phyloP scores from a whole-genome alignment of 345 rosid species.

The Mercurialis annua region DNA sequence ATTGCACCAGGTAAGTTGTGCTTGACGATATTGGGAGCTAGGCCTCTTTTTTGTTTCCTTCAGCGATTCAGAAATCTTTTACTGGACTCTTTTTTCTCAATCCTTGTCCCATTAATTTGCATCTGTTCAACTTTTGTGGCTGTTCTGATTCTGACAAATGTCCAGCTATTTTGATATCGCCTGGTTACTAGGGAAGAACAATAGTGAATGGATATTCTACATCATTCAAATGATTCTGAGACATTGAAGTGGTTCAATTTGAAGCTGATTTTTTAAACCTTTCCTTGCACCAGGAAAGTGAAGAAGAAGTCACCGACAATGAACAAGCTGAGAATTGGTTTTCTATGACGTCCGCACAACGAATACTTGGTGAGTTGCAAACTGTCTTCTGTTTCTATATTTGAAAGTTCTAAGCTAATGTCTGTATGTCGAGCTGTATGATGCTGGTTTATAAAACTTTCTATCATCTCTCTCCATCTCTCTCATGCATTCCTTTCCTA shows the following conservation, averaged over 20 bases:
- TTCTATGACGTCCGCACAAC: conserved; percentile 97
- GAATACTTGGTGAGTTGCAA: conserved; percentile 69
- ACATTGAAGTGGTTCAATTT: conserved; percentile 7
- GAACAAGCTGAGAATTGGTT: conserved; percentile 99
- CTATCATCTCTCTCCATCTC: background rate
- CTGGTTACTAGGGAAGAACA: background rate
- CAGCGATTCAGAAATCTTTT: background rate
- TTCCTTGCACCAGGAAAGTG: conserved; percentile 63
- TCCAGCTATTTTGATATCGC: background rate
- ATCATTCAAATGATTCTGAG: background rate
- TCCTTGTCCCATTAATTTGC: background rate
- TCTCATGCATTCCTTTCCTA: background rate
- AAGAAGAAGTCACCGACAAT: conserved; percentile 95
- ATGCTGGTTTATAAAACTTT: background rate
- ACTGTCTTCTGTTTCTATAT: background rate
- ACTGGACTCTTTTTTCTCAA: background rate
- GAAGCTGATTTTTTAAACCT: conserved; percentile 5
- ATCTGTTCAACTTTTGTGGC: background rate
- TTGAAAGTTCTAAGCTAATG: background rate
- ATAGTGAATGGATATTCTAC: background rate
- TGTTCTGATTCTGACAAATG: background rate
- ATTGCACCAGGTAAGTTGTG: conserved; percentile 76
- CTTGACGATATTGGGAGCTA: background rate
- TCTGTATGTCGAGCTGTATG: background rate
- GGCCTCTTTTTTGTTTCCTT: background rate